phyloP scores from a whole-genome alignment of 257 asterid genomes.

The Schizonepeta tenuifolia region DNA sequence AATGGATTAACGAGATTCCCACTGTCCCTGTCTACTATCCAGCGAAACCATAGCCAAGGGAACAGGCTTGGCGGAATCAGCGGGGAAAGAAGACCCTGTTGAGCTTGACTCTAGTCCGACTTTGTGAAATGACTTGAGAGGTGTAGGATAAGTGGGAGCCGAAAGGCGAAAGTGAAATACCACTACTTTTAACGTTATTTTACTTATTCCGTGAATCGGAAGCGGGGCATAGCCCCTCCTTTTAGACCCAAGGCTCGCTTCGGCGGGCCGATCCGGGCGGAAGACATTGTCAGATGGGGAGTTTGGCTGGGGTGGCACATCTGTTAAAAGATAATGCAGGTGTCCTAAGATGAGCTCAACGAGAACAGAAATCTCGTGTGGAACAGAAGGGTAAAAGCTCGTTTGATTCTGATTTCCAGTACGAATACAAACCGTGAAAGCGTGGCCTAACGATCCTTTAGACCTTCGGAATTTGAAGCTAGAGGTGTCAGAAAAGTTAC shows the following conservation, averaged over 20 bases:
- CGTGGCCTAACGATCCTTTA: slow-evolving; percentile 61
- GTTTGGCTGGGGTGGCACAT: slow-evolving; percentile 70
- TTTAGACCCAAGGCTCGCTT: slow-evolving; percentile 68
- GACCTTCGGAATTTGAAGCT: slow-evolving; percentile 62
- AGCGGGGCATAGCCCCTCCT: slow-evolving; percentile 69
- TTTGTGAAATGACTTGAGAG: slow-evolving; percentile 35
- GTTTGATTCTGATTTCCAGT: slow-evolving; percentile 42
- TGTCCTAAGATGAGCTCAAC: slow-evolving; percentile 48
- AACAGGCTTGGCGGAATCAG: background rate
- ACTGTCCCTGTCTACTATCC: background rate
- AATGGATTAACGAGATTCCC: background rate
- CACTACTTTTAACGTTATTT: slow-evolving; percentile 90
- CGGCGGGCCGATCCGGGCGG: slow-evolving; percentile 56
- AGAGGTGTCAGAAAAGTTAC: slow-evolving; percentile 62
- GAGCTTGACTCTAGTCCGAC: slow-evolving; percentile 56
- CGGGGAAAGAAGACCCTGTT: slow-evolving; percentile 73
- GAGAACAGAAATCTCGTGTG: slow-evolving; percentile 45
- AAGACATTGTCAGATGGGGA: slow-evolving; percentile 68
- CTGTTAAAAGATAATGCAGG: slow-evolving; percentile 38
- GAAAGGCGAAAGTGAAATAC: slow-evolving; percentile 81
- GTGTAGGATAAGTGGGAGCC: slow-evolving; percentile 66
- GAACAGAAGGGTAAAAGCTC: slow-evolving; percentile 44
- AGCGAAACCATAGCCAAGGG: background rate
- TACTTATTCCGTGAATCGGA: slow-evolving; percentile 83
- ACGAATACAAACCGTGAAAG: slow-evolving; percentile 46